Conservation (phyloP, 257 asterid genomes). For the Prunella vulgaris region DNA sequence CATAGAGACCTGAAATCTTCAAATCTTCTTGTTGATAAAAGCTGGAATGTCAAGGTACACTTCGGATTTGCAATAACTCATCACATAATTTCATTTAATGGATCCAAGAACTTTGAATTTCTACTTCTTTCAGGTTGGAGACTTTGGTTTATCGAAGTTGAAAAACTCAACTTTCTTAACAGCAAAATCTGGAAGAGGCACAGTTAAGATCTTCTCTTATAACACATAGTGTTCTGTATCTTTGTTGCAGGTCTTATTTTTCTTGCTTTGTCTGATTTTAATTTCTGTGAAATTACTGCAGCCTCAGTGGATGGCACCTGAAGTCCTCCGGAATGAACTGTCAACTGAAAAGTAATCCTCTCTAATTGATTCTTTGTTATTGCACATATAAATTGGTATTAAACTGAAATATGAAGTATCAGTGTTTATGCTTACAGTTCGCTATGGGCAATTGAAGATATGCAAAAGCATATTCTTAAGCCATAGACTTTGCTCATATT, state of each 20-base stretch:
- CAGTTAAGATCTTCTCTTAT: slow-evolving; percentile 43
- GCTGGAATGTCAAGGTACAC: slow-evolving; percentile 73
- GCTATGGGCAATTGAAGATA: too few species aligned
- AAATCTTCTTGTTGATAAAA: slow-evolving; percentile 70
- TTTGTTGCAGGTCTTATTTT: not conserved
- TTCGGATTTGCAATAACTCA: not conserved
- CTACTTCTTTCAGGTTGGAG: slow-evolving; percentile 55
- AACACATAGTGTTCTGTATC: not conserved
- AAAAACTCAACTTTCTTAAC: slow-evolving; percentile 55
- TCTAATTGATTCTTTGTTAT: not conserved
- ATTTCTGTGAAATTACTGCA: slow-evolving; percentile 26
- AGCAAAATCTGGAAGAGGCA: slow-evolving; percentile 65
- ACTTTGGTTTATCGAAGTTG: slow-evolving; percentile 70
- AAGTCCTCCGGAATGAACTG: slow-evolving; percentile 71
- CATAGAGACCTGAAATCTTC: slow-evolving; percentile 84
- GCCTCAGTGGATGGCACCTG: slow-evolving; percentile 97
- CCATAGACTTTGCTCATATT: not conserved
- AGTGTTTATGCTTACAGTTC: not conserved
- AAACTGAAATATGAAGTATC: not conserved
- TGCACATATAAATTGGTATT: not conserved
- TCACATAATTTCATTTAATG: not conserved
- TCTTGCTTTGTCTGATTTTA: not conserved
- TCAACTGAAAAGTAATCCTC: slow-evolving; percentile 68
- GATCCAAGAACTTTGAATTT: not conserved
- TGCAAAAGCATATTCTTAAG: not conserved